A percentile compares a stretch with the other conserved stretches of the same genome.
These are phyloP conservation scores for Didymella segeticola DNA, from an alignment of 2,329 filamentous ascomycete species.

Conservation along the genomic window DNA sequence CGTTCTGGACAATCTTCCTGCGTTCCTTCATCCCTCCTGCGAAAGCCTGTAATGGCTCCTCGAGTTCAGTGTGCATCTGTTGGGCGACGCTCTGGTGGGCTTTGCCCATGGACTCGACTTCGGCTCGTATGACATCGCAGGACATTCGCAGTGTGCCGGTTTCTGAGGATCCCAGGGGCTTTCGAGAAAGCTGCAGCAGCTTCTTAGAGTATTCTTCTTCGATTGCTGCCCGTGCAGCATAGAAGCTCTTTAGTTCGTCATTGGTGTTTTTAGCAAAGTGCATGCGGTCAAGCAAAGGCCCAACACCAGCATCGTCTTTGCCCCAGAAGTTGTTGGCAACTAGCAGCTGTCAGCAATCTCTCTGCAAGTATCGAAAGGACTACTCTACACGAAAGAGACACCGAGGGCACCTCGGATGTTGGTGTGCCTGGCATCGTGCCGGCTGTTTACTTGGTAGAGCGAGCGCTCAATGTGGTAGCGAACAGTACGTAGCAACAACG, in stretches of 20 bases:
- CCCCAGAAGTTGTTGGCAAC: slow-evolving; percentile 99
- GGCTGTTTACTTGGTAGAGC: slow-evolving; percentile 38
- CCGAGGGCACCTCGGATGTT: slow-evolving; percentile 66
- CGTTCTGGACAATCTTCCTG: slow-evolving; percentile 92
- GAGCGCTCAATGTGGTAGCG: slow-evolving; percentile 22
- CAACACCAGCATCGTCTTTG: slow-evolving; percentile 95
- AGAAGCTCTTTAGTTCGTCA: slow-evolving; percentile 92
- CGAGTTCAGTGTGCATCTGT: slow-evolving; percentile 95
- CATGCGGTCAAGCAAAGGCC: slow-evolving; percentile 92
- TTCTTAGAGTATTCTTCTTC: slow-evolving; percentile 97
- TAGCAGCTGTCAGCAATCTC: slow-evolving; percentile 52
- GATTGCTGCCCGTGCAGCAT: slow-evolving; percentile 86
- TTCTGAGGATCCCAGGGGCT: slow-evolving; percentile 88
- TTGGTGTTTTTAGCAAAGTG: slow-evolving; percentile 85
- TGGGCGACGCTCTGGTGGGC: slow-evolving; percentile 86
- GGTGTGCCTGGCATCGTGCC: slow-evolving; percentile 64
- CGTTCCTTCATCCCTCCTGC: slow-evolving; percentile 95
- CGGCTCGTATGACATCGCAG: slow-evolving; percentile 84
- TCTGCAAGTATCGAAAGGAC: background rate
- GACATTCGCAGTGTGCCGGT: slow-evolving; percentile 82
- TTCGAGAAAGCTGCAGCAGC: slow-evolving; percentile 82
- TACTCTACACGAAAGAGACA: slow-evolving; percentile 70
- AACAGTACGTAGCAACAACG: slow-evolving; percentile 19
- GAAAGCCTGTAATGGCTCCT: slow-evolving; percentile 91
- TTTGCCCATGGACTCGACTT: slow-evolving; percentile 93